Percentiles rank a stretch among this genome's conserved stretches.
Conservation (phyloP, 495 filamentous ascomycete species). For the Aspergillus panamensis region DNA sequence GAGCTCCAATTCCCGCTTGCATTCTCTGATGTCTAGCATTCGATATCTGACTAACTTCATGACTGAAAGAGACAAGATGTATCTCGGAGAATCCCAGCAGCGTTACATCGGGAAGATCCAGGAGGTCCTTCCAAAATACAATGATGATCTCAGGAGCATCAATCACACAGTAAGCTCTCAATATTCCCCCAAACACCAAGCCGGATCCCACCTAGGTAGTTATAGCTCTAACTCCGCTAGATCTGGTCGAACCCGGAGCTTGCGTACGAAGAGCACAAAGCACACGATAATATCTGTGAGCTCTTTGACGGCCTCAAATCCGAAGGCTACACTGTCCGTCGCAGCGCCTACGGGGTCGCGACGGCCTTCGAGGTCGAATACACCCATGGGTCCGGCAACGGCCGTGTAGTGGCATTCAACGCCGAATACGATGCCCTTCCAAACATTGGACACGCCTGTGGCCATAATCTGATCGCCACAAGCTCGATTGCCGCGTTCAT, state of each 20-base stretch:
- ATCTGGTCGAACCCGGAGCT: slow-evolving; percentile 53
- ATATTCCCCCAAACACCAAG: background rate
- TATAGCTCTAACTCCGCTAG: slow-evolving; percentile 19
- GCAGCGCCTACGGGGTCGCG: slow-evolving; percentile 46
- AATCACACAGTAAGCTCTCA: slow-evolving; percentile 41
- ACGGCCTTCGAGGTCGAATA: slow-evolving; percentile 59
- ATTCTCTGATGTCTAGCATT: background rate
- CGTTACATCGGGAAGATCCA: slow-evolving; percentile 32
- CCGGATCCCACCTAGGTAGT: background rate
- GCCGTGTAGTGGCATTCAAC: slow-evolving; percentile 50
- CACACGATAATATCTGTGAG: slow-evolving; percentile 49
- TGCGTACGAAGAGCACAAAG: slow-evolving; percentile 51
- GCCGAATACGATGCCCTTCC: slow-evolving; percentile 56
- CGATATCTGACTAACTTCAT: background rate
- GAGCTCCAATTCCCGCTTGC: background rate
- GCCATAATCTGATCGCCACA: slow-evolving; percentile 67
- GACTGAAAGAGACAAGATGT: slow-evolving; percentile 20
- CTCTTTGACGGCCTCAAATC: slow-evolving; percentile 38
- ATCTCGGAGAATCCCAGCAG: slow-evolving; percentile 25
- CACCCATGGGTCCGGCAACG: slow-evolving; percentile 36
- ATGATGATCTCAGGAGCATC: slow-evolving; percentile 39
- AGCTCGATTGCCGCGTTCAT: slow-evolving; percentile 45
- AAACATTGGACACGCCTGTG: slow-evolving; percentile 62
- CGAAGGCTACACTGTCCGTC: slow-evolving; percentile 34
- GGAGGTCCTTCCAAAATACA: slow-evolving; percentile 28